Conservation (phyloP, 1,284 basidiomycete species). For the Naganishia cerealis region DNA sequence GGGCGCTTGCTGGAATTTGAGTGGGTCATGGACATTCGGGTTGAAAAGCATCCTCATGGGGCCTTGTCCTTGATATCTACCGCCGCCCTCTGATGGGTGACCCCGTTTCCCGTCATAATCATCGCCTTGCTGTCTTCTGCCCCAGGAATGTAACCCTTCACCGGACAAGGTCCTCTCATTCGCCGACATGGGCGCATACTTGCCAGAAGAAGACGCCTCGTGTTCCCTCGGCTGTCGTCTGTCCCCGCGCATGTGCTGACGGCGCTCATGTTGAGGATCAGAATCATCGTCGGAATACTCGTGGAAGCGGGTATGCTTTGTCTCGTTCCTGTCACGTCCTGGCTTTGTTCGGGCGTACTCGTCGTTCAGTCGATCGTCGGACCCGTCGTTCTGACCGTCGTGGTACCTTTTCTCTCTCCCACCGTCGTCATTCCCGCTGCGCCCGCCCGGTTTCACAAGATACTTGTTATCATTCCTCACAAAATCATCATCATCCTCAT, state of each 20-base stretch:
- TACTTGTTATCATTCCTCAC: conserved; percentile 22
- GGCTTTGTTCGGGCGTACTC: not conserved
- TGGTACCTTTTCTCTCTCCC: not conserved
- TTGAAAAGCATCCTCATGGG: conserved; percentile 55
- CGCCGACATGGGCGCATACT: conserved; percentile 18
- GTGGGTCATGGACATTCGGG: conserved; percentile 58
- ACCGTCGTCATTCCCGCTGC: not conserved
- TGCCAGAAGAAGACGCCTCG: not conserved
- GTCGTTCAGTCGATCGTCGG: not conserved
- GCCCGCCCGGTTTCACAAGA: conserved; percentile 1
- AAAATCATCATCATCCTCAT: conserved; percentile 27
- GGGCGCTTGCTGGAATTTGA: conserved; percentile 45
- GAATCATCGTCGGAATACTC: conserved; percentile 17
- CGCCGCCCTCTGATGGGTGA: not conserved
- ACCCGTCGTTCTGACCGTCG: not conserved
- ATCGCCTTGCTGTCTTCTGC: conserved; percentile 7
- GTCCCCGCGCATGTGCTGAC: not conserved
- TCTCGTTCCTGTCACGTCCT: not conserved
- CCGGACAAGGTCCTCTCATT: conserved; percentile 9
- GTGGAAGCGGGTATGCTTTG: conserved; percentile 7
- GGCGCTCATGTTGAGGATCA: conserved; percentile 7
- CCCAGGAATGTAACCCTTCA: conserved; percentile 25
- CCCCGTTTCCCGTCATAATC: not conserved
- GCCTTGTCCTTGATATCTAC: conserved; percentile 20
- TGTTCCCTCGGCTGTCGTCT: not conserved